Evolutionary conservation across 2,329 filamentous ascomycete genomes (phyloP), one percentile per base, ranked within the genome.

Genomic region (Fusarium nygamai): DNA sequence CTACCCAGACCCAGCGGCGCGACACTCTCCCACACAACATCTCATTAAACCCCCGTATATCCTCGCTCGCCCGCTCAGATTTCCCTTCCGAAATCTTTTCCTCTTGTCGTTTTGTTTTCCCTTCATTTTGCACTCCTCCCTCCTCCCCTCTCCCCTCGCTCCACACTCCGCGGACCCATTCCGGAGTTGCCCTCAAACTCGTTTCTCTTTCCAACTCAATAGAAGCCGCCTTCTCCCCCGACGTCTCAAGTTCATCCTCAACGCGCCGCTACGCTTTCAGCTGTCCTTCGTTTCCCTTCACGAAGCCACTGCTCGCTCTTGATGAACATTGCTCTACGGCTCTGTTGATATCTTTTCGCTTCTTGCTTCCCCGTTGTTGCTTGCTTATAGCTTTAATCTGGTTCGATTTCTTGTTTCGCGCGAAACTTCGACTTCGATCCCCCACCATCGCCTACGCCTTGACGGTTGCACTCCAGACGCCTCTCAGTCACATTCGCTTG

Each of bases 341-440:
- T 69, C 72, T 76, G 73, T 78, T 78, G 74, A 79, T 76, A 76
- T 72, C 79, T 75, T 75, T 78, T 78, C 75, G 46, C 61, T 71
- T 72, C 74, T 73, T 78, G 58, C 70, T 76, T 75, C 75, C 80
- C 79, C 74, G 78, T 83, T 81, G 83, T 85, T 81, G 83, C 85
- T 85, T 83, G 82, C 78, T 81, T 83, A 82, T 82, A 81, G 79
- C 81, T 82, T 82, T 84, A 83, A 84, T 85, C 76, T 80, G 79
- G 78, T 69, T 79, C 73, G 73, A 77, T 79, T 75, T 69, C 72
- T 67, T 68, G 69, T 77, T 74, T 77, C 77, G 69, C 72, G 74
- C 74, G 73, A 75, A 77, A 76, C 77, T 64, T 71, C 74, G 74
- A 76, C 79, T 76, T 81, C 79, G 78, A 80, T 76, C 76, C 67